Percentiles rank a stretch among this genome's conserved stretches.
These are phyloP conservation scores for Penicillium canariense DNA, from an alignment of 495 filamentous ascomycete genomes.

Conservation along the genomic window DNA sequence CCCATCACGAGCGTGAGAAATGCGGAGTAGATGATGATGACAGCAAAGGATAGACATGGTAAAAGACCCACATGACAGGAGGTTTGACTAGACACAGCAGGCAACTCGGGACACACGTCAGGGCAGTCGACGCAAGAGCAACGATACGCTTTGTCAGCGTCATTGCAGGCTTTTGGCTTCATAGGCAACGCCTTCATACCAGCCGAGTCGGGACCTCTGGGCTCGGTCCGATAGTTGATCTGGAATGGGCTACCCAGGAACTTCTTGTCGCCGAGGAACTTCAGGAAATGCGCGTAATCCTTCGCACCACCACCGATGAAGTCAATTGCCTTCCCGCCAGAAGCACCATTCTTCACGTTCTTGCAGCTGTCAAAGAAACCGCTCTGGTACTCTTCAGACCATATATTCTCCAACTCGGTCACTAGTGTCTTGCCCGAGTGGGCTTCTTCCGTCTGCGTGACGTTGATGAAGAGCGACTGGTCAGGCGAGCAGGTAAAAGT, in stretches of 20 bases:
- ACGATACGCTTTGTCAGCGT: slow-evolving; percentile 75
- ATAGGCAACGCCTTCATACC: slow-evolving; percentile 65
- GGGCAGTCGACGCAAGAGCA: slow-evolving; percentile 94
- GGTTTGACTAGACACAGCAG: slow-evolving; percentile 61
- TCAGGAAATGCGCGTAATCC: slow-evolving; percentile 78
- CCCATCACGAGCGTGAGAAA: slow-evolving; percentile 66
- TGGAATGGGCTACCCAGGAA: slow-evolving; percentile 90
- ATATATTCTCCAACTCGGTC: slow-evolving; percentile 86
- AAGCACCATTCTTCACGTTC: slow-evolving; percentile 94
- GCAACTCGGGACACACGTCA: slow-evolving; percentile 75
- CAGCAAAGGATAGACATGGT: slow-evolving; percentile 87
- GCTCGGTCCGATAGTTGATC: slow-evolving; percentile 78
- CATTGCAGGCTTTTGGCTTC: slow-evolving; percentile 80
- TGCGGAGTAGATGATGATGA: slow-evolving; percentile 80
- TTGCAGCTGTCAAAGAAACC: slow-evolving; percentile 98
- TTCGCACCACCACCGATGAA: slow-evolving; percentile 95
- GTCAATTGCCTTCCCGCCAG: slow-evolving; percentile 87
- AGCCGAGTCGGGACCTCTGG: slow-evolving; percentile 48
- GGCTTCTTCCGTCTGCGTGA: slow-evolving; percentile 68
- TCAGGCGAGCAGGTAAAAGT: slow-evolving; percentile 96
- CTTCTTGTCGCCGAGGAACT: slow-evolving; percentile 90
- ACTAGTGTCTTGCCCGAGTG: slow-evolving; percentile 69
- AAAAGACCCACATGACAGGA: slow-evolving; percentile 80
- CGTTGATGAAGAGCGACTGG: slow-evolving; percentile 92
- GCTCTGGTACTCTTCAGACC: slow-evolving; percentile 78